Base-by-base conservation (phyloP, 805 yeast genomes). In the Kurtzmaniella fragi region DNA sequence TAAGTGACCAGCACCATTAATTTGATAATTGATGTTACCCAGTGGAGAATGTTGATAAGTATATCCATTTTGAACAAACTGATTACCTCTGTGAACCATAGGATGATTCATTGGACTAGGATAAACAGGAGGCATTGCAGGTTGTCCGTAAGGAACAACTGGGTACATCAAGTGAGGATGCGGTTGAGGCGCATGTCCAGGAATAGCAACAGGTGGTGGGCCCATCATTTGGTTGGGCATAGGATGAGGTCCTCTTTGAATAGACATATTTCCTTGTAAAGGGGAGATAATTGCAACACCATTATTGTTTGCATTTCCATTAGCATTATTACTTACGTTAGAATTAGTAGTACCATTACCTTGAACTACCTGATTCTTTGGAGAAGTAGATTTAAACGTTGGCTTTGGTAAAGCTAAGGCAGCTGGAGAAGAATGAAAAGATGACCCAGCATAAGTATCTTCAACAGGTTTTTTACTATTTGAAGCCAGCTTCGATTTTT, bases 351-450 rank as follows among this genome's bases (percentile, higher is more conserved):
- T 9, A 20, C 5, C 25, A 20, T 20, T 8, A 20, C 25, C 25
- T 20, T 20, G 5, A 20, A 20, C 25, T 6, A 10, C 13, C 5
- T 31, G 15, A 16, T 13, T 38, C 34, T 48, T 53, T 1, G 62
- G 57, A 10, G 61, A 55, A 1, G 56, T 42, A 20, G 25, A 20
- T 34, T 61, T 65, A 48, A 75, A 75, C 5, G 78, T 66, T 8
- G 81, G 81, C 46, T 74, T 75, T 13, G 81, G 81, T 43, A 75
- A 66, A 12, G 75, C 70, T 41, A 73, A 57, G 3, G 80, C 79
- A 27, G 75, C 74, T 1, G 81, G 81, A 17, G 78, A 73, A 26
- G 76, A 70, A 50, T 72, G 77, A 50, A 75, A 75, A 28, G 80
- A 71, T 28, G 79, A 70, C 25, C 81, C 81, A 38, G 81, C 81